Evolutionary conservation across 768 basidiomycete species (phyloP), one percentile per base, ranked within the genome.

Genomic region (Cystofilobasidium ferigula): DNA sequence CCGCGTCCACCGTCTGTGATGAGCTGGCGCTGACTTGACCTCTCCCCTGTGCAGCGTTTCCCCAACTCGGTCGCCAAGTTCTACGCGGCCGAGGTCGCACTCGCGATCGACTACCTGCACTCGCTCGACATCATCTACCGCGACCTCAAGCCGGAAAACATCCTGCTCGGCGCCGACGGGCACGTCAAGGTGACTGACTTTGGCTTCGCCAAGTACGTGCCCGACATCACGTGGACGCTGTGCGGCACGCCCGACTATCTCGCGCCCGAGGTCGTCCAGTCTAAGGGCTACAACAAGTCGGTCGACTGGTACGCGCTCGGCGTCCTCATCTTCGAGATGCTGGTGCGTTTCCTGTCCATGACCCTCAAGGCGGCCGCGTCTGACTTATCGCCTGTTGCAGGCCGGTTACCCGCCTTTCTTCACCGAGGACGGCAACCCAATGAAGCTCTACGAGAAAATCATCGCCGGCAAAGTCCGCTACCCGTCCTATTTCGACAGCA

Each of bases 161-260:
- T 97, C 57, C 81, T 97, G 35, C 82, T 97, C 60, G 89, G 87
- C 69, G 81, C 84, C n/a, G 92, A 95, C 73, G 93, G 93, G 0
- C 92, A 97, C 75, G 90, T 97, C 77, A 95, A 94, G 77, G 86
- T 97, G 38, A 90, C 92, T 20, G 93, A 97, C 74, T 97, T 97
- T 71, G 93, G 93, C 18, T 95, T 97, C 73, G 75, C 76, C 38
- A 73, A 74, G 40, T 71, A 70, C 53, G 59, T 73, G 42, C 74
- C 69, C 57, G 69, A 69, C 57, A 76, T 77, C 58, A 77, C 76
- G 3, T 77, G 76, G 76, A 77, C 76, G 35, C 67, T 77, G 26
- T 77, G 76, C 71, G 76, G 75, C 3, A 76, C 76, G 22, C 76
- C 76, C n/a, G 76, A 77, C 69, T 77, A 77, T 69, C 73, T 77